Base-by-base conservation (phyloP, 176 grass and related monocot genomes). In the Paspalum vaginatum region DNA sequence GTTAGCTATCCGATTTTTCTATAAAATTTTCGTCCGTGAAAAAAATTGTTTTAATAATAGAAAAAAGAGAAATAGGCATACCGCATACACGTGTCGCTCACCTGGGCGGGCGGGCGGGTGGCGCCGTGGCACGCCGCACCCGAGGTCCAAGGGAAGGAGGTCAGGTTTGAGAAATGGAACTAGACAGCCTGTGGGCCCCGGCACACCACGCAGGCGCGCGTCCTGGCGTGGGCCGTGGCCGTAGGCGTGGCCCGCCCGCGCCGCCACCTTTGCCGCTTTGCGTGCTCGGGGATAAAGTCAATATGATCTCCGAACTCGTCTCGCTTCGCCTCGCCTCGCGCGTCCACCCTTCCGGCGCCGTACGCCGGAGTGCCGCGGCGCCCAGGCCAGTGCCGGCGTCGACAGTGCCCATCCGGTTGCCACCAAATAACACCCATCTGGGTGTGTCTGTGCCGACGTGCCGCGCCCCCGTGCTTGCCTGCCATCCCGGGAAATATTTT, bases 231-330 rank as follows among this genome's bases (percentile, higher is more conserved):
- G 32, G 32, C 32, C 32, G 32, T 32, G 1, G 32, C 2, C 32
- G 32, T 32, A 3, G 32, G 32, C 58, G 22, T 48, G 58, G 44
- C 44, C 76, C 76, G 20, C 27, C 11, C n/a, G 77, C 14, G 20
- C 14, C n/a, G 62, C 62, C 49, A 55, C 61, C 77, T 80, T 76
- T 80, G 63, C 77, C 63, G 68, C 63, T 63, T 49, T 24, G 74
- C 74, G 57, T 77, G 74, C 74, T 45, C 50, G 63, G 37, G 20
- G 49, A 56, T 45, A 80, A 80, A 57, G 50, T n/a, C 16, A 16
- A 6, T 4, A 32, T 32, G 32, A 32, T 2, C 32, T 32, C 32
- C 32, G 46, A 6, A 4, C 38, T 20, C 63, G 40, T 68, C 61
- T 9, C 64, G 38, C 42, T 18, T 5, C 18, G 53, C 3, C 27